Conservation (phyloP, 78 protist species). For the Chrysochromulina tobinii region DNA sequence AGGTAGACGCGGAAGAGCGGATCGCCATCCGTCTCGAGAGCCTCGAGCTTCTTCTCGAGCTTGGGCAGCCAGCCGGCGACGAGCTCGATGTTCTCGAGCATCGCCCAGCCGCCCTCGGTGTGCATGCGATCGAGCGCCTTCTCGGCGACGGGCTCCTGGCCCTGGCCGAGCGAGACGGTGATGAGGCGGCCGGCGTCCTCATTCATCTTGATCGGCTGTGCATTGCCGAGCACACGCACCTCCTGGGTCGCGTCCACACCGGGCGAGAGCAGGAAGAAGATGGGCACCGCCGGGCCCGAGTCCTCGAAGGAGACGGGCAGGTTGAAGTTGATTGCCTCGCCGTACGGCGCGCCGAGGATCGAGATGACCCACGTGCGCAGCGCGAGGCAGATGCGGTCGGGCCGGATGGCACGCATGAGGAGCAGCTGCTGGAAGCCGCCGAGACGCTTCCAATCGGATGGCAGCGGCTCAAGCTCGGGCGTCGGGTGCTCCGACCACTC, state of each 20-base stretch:
- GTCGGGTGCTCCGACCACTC: constrained; percentile 68
- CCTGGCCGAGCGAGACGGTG: constrained; percentile 85
- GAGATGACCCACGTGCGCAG: constrained; percentile 54
- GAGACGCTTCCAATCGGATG: constrained; percentile 82
- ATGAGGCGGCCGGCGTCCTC: constrained; percentile 45
- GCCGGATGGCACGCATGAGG: constrained; percentile 78
- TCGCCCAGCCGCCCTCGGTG: constrained; percentile 76
- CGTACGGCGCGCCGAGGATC: neutral
- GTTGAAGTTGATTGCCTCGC: neutral
- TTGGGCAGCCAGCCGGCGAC: constrained; percentile 66
- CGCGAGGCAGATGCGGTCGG: constrained; percentile 82
- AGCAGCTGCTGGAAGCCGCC: constrained; percentile 49
- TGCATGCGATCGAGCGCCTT: constrained; percentile 26
- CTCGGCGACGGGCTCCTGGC: constrained; percentile 88
- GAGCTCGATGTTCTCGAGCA: constrained; percentile 86
- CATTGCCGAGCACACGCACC: constrained; percentile 72
- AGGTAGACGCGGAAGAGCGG: constrained; percentile 77
- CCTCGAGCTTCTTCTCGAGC: constrained; percentile 80
- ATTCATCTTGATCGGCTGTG: constrained; percentile 33
- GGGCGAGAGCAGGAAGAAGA: constrained; percentile 88
- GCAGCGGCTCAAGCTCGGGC: constrained; percentile 82
- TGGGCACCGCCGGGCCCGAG: constrained; percentile 55
- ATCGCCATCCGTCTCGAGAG: neutral
- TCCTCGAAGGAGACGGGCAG: constrained; percentile 57
- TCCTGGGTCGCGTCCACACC: constrained; percentile 86